Base-by-base conservation (phyloP, 345 rosid genomes). In the Mercurialis annua region DNA sequence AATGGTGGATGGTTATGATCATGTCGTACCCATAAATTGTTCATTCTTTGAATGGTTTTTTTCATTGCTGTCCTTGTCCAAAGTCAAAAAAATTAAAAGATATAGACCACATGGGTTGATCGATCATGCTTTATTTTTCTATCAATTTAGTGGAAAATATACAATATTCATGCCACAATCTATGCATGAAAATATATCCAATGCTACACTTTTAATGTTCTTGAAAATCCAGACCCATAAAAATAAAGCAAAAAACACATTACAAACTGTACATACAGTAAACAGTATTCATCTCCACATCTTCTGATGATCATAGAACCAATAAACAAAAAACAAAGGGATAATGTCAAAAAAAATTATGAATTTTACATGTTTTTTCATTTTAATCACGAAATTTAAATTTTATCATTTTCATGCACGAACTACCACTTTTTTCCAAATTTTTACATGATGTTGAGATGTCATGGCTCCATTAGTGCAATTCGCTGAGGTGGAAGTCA, bases 61-160 rank as follows among this genome's bases (percentile, higher is more conserved):
- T 51, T 49, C 44, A 56, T 24, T 65, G 47, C 42, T 65, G 17
- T 65, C 17, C 59, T 49, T 42, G 24, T 50, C 36, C 54, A 30
- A 72, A 42, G 71, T 72, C 76, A 65, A 71, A 65, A n/a, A 57
- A 60, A 59, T 42, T 34, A 55, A 53, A 64, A 64, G 64, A 51
- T 47, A 33, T 10, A 65, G 66, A 27, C 47, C 65, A 59, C 70
- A 59, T 65, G 53, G 65, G 50, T 36, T 49, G 50, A 72, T 59
- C 16, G 50, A 72, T 59, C 16, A 65, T 50, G 61, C 69, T 59
- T 49, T 30, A 24, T 16, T 48, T 65, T 59, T 51, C 52, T 49
- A 51, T 59, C 36, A 65, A 59, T 40, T 50, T 21, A 58, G 71
- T 36, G 53, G 48, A 72, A 59, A 57, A 71, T 59, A n/a, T n/a